Percentiles rank a stretch among this genome's conserved stretches.
Conservation (phyloP, 2,329 filamentous ascomycete genomes). For the Fusarium sacchari region DNA sequence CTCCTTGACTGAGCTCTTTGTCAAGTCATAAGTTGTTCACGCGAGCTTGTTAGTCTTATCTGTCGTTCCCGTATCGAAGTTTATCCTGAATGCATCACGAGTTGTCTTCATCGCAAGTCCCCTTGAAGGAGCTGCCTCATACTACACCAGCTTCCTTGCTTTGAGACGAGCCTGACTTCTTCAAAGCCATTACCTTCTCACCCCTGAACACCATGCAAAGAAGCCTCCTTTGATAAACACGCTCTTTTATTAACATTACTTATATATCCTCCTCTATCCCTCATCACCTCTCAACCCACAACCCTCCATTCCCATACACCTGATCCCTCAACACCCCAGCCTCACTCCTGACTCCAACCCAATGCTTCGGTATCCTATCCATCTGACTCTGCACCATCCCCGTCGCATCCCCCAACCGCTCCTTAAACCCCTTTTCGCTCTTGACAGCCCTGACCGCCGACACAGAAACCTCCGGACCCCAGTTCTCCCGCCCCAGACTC, state of each 20-base stretch:
- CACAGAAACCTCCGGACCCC: constrained; percentile 54
- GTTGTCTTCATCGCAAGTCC: neutral
- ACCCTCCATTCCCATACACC: constrained; percentile 59
- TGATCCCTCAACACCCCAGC: constrained; percentile 59
- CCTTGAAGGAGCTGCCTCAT: neutral
- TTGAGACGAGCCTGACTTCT: neutral
- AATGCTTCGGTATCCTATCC: constrained; percentile 68
- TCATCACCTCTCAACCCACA: constrained; percentile 54
- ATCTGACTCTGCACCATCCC: constrained; percentile 63
- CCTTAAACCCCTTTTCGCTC: constrained; percentile 55
- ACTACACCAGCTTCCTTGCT: neutral
- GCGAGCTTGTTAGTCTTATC: neutral
- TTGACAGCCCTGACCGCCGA: constrained; percentile 52
- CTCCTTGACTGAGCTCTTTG: neutral
- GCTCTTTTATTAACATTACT: neutral
- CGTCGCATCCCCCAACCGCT: constrained; percentile 60
- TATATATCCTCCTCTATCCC: neutral
- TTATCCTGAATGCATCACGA: neutral
- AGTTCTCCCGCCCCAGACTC: constrained; percentile 58
- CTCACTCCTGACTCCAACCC: constrained; percentile 65
- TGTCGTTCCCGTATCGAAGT: no score
- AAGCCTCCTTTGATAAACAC: neutral
- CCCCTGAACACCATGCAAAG: neutral
- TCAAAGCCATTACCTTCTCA: neutral
- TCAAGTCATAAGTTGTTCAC: no score